Conservation (phyloP, 2,329 filamentous ascomycete species). For the Nemania abortiva region DNA sequence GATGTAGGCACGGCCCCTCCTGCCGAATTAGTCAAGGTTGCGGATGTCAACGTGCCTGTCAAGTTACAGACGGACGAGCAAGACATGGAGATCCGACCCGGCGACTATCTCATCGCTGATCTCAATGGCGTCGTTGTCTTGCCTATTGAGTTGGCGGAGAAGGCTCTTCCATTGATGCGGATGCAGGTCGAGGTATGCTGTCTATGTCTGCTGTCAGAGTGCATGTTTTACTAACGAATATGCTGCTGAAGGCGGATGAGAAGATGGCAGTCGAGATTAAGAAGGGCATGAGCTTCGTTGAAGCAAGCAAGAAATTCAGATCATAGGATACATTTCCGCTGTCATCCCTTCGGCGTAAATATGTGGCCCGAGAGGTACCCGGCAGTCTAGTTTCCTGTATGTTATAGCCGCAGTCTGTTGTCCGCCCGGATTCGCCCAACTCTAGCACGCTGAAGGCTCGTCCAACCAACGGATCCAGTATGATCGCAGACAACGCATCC, state of each 20-base stretch:
- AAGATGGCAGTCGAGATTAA: slow-evolving; percentile 57
- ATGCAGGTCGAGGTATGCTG: slow-evolving; percentile 52
- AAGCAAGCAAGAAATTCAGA: slow-evolving; percentile 59
- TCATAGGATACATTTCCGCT: slow-evolving; percentile 14
- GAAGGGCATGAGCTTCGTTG: slow-evolving; percentile 58
- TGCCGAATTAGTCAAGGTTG: slow-evolving; percentile 57
- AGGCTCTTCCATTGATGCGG: slow-evolving; percentile 57
- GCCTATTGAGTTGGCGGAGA: slow-evolving; percentile 55
- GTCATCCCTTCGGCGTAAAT: background rate
- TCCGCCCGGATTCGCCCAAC: no score
- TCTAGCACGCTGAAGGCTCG: no score
- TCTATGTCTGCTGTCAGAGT: background rate
- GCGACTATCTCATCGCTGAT: slow-evolving; percentile 60
- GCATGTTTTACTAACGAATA: slow-evolving; percentile 16
- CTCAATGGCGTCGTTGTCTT: slow-evolving; percentile 61
- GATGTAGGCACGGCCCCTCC: slow-evolving; percentile 60
- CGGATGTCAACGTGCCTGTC: slow-evolving; percentile 57
- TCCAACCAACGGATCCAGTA: background rate
- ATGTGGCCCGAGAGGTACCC: background rate
- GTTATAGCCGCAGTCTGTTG: no score
- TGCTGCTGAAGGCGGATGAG: slow-evolving; percentile 51
- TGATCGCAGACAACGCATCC: no score
- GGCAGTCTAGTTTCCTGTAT: no score
- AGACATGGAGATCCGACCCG: slow-evolving; percentile 56
- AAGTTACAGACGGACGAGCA: slow-evolving; percentile 54